Conservation (phyloP, 306 rosid genomes). For the Fagus crenata region DNA sequence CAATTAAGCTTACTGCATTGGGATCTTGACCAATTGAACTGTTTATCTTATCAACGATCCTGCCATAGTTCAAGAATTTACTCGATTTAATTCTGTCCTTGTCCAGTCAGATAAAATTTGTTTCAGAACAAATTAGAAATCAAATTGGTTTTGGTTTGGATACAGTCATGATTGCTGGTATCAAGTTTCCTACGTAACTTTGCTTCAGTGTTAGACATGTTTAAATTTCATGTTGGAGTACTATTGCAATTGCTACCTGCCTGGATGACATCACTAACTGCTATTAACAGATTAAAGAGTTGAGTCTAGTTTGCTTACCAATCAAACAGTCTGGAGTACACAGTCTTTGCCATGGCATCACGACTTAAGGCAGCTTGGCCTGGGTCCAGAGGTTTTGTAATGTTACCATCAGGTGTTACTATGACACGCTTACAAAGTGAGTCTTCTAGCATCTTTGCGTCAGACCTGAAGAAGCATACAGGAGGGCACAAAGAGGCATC, state of each 20-base stretch:
- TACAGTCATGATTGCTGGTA: conserved; percentile 11
- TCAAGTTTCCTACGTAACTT: conserved; percentile 3
- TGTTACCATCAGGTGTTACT: conserved; percentile 88
- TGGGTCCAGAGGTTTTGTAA: conserved; percentile 73
- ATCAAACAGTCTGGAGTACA: conserved; percentile 73
- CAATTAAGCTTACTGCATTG: conserved; percentile 66
- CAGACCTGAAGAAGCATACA: conserved; percentile 54
- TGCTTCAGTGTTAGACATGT: conserved; percentile 3
- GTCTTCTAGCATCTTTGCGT: conserved; percentile 64
- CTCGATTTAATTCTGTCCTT: conserved; percentile 17
- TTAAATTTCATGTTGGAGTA: background rate
- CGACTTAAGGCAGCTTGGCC: conserved; percentile 71
- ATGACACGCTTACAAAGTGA: conserved; percentile 88
- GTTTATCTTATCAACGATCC: conserved; percentile 87
- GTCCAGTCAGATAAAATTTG: conserved; percentile 10
- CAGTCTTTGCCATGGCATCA: conserved; percentile 81
- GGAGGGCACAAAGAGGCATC: conserved; percentile 16
- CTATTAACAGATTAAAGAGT: background rate
- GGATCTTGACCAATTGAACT: conserved; percentile 87
- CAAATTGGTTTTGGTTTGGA: conserved; percentile 2
- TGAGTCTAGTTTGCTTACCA: conserved; percentile 49
- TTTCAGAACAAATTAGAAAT: conserved; percentile 5
- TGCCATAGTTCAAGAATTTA: conserved; percentile 42
- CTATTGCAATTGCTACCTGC: background rate
- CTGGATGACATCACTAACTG: conserved; percentile 10